These are phyloP conservation scores for Beta corolliflora DNA, from an alignment of 179 eudicot species.

Conservation along the genomic window DNA sequence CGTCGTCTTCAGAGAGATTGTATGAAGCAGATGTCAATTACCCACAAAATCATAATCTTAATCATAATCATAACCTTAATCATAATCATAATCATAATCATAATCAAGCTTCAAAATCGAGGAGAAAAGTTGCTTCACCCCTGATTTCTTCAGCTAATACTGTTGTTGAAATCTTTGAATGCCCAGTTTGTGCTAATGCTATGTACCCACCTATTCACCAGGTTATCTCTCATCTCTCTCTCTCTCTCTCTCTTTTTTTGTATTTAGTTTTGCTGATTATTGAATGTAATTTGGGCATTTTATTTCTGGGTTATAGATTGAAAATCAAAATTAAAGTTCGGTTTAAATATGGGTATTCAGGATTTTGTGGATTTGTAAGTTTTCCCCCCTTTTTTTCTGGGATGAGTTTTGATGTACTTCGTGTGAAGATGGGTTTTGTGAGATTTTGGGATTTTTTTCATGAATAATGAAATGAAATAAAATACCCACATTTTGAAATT, in stretches of 20 bases:
- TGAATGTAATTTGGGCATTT: not conserved
- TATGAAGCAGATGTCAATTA: constrained; percentile 40
- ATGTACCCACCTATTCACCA: constrained; percentile 52
- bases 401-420: not conserved
- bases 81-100: constrained; percentile 6
- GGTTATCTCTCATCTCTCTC: constrained; percentile 10
- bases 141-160: constrained; percentile 37
- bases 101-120: constrained; percentile 34
- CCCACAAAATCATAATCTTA: constrained; percentile 26
- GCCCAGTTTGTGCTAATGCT: constrained; percentile 48
- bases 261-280: not conserved
- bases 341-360: not conserved
- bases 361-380: constrained; percentile 11
- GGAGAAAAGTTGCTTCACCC: constrained; percentile 26
- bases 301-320: not conserved
- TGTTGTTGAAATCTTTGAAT: constrained; percentile 45
- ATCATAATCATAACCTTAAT: constrained; percentile 18
- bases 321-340: not conserved
- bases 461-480: constrained; percentile 11
- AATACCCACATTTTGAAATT: constrained; percentile 11
- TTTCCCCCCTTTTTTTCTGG: not conserved
- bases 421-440: not conserved
- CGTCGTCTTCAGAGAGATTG: constrained; percentile 34
- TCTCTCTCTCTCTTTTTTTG: not conserved
- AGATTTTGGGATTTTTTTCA: not conserved